Conservation (phyloP, 2,329 filamentous ascomycete genomes). For the Grosmannia serpens region DNA sequence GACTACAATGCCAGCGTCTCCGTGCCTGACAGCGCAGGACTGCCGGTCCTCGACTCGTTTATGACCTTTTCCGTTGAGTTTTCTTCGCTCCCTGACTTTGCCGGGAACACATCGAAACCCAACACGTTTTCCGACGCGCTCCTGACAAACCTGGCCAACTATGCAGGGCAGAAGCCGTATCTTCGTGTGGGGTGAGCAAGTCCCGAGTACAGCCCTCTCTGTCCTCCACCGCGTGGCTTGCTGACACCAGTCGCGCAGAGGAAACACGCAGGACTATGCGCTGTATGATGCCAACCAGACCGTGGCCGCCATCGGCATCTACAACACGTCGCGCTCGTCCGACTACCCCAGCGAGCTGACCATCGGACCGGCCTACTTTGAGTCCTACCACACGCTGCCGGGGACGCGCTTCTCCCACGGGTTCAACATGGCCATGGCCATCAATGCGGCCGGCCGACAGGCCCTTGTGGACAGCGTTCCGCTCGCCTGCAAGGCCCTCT, state of each 20-base stretch:
- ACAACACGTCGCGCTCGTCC: slow-evolving; percentile 33
- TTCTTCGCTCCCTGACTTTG: slow-evolving; percentile 39
- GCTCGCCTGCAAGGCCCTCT: slow-evolving; percentile 44
- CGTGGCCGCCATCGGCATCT: slow-evolving; percentile 38
- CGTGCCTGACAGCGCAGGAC: slow-evolving; percentile 11
- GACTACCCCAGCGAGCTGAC: slow-evolving; percentile 51
- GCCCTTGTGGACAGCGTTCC: slow-evolving; percentile 43
- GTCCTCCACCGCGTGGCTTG: too few relatives aligned
- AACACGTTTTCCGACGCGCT: slow-evolving; percentile 51
- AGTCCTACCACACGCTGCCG: slow-evolving; percentile 35
- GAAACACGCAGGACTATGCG: slow-evolving; percentile 57
- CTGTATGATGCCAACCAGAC: slow-evolving; percentile 43
- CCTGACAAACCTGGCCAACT: slow-evolving; percentile 40
- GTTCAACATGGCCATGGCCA: neutral
- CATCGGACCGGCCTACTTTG: slow-evolving; percentile 51
- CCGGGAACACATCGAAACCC: slow-evolving; percentile 40
- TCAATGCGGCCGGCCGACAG: slow-evolving; percentile 30
- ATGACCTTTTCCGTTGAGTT: slow-evolving; percentile 36
- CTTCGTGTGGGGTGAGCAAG: slow-evolving; percentile 42
- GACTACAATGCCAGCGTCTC: neutral
- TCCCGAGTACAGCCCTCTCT: too few relatives aligned
- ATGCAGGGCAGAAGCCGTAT: slow-evolving; percentile 42
- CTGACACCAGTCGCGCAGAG: too few relatives aligned
- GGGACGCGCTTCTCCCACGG: neutral
- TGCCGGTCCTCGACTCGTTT: slow-evolving; percentile 26